Conservation (phyloP, 805 yeast species). For the Dipodascus albidus region DNA sequence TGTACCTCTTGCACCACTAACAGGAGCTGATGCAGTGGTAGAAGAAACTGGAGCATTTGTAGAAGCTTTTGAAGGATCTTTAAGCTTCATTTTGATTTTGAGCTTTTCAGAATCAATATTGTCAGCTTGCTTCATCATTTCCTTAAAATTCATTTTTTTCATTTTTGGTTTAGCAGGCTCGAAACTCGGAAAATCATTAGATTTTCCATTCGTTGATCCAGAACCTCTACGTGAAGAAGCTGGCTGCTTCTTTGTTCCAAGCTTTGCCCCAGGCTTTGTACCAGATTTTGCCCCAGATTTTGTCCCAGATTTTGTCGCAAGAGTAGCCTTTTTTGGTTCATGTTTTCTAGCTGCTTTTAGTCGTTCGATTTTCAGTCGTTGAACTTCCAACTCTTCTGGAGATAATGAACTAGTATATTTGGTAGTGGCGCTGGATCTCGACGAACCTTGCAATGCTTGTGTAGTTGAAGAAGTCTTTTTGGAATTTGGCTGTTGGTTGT, state of each 20-base stretch:
- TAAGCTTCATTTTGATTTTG: conserved; percentile 31
- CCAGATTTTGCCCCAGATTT: conserved; percentile 4
- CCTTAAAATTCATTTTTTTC: conserved; percentile 45
- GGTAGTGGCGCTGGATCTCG: conserved; percentile 3
- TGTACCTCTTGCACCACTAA: not conserved
- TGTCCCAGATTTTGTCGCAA: not conserved
- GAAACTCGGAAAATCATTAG: not conserved
- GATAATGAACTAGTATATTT: conserved; percentile 7
- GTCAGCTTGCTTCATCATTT: conserved; percentile 59
- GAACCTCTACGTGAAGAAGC: not conserved
- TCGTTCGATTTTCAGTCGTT: conserved; percentile 16
- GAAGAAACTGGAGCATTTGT: not conserved
- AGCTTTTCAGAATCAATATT: conserved; percentile 40
- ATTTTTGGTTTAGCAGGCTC: conserved; percentile 8
- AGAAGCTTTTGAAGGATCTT: conserved; percentile 12
- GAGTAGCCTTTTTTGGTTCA: conserved; percentile 8
- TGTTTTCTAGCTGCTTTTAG: conserved; percentile 19
- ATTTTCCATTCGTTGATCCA: too few relatives aligned
- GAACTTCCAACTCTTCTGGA: conserved; percentile 14
- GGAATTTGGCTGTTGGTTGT: not conserved
- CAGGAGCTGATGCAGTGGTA: not conserved
- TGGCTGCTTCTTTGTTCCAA: conserved; percentile 1
- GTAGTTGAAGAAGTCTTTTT: conserved; percentile 1
- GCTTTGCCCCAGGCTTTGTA: conserved; percentile 3
- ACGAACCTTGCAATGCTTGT: not conserved